These are phyloP conservation scores for Teratosphaeria destructans DNA, from an alignment of 2,329 filamentous ascomycete genomes.

Conservation along the genomic window DNA sequence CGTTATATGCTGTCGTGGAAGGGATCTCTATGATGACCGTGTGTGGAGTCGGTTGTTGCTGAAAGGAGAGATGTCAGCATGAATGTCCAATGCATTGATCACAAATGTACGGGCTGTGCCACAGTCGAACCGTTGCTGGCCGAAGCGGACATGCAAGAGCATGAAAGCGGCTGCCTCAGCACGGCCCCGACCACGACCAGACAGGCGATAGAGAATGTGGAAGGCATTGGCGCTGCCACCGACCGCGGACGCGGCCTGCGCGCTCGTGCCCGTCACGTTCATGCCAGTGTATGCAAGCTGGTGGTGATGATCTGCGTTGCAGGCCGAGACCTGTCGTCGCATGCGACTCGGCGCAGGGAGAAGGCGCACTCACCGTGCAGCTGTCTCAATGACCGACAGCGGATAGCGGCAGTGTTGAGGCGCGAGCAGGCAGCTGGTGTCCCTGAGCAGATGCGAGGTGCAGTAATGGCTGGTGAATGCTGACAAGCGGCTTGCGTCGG, in stretches of 20 bases:
- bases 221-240: not conserved
- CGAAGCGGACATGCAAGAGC: constrained; percentile 2
- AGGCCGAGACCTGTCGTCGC: not conserved
- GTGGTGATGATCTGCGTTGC: not conserved
- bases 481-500: not conserved
- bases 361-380: not conserved
- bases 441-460: not conserved
- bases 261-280: not conserved
- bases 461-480: not conserved
- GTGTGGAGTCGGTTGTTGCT: not conserved
- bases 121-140: constrained; percentile 1
- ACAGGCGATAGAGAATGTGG: not conserved
- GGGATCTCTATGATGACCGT: not conserved
- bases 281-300: not conserved
- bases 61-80: constrained; percentile 1
- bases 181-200: not conserved
- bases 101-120: constrained; percentile 3
- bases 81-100: not conserved
- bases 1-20: not conserved
- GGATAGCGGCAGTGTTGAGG: not conserved
- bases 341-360: not conserved
- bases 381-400: not conserved
- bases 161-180: not conserved
- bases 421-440: not conserved
- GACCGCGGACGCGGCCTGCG: not conserved